Base-by-base conservation (phyloP, 106 monocot species). In the Hemerocallis citrina region DNA sequence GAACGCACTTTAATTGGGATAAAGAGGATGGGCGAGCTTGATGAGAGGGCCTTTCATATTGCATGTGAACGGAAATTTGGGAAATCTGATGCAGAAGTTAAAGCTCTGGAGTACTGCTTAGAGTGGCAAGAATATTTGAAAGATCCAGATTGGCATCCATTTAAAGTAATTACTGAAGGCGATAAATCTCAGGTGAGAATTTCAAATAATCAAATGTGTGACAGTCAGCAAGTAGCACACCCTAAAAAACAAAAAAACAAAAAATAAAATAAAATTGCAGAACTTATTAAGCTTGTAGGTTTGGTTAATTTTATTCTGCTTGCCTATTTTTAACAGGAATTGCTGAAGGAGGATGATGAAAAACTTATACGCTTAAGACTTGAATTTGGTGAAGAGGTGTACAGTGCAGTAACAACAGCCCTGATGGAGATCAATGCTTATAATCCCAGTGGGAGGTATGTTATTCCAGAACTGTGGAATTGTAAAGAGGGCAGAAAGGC, bases 21-120 rank as follows among this genome's bases (percentile, higher is more conserved):
- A 31, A 85, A 68, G 16, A 74, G 81, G 40, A 81, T 85, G 85
- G 85, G 85, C 4, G 81, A 77, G 34, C 58, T 85, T 34, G 74
- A 85, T 74, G 62, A 39, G 2, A 77, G 75, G 29, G 41, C 46
- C 20, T 81, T 85, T 72, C 43, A 67, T 21, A 44, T 7, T 43
- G 62, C 67, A 25, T 85, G 81, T 45, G 71, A 63, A 30, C 1
- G 52, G 21, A 81, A 45, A 41, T 85, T 64, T 34, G 9, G 27
- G 10, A 65, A 35, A 25, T 57, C 63, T 13, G 74, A 74, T 16
- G 81, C 70, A 11, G 85, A 71, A 21, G 10, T 55, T 12, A 77
- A 71, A 71, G 73, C 70, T 40, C 51, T 57, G 10, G 32, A 48
- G 30, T 16, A 71, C 8, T 68, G 68, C 24, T 67, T 74, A 0